A percentile compares a stretch with the other conserved stretches of the same genome.
phyloP scores from a whole-genome alignment of 129 eudicot genomes.

The Escallonia herrerae region DNA sequence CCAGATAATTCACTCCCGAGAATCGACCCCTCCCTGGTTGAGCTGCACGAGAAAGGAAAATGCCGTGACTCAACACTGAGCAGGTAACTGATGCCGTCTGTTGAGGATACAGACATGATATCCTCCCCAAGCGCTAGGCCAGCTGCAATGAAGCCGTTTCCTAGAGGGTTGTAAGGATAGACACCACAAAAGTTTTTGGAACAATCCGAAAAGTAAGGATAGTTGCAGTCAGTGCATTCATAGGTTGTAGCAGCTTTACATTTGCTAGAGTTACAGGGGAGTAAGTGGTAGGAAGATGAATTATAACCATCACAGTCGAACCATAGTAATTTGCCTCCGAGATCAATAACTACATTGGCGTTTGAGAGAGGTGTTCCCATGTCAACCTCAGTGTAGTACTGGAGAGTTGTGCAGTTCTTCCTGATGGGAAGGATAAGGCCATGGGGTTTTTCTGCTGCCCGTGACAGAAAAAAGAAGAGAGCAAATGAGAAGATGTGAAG shows the following conservation, averaged over 20 bases:
- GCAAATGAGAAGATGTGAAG: not conserved
- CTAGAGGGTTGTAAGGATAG: constrained; percentile 32
- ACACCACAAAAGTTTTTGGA: constrained; percentile 46
- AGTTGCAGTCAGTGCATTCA: constrained; percentile 34
- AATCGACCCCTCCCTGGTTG: not conserved
- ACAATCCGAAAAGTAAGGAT: constrained; percentile 37
- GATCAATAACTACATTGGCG: constrained; percentile 29
- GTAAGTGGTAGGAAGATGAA: constrained; percentile 36
- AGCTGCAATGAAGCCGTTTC: not conserved
- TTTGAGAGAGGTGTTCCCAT: constrained; percentile 16
- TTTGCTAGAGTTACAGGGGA: constrained; percentile 25
- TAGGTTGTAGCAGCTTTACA: constrained; percentile 24
- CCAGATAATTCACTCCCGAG: constrained; percentile 20
- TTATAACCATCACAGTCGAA: constrained; percentile 29
- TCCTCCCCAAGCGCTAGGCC: constrained; percentile 35
- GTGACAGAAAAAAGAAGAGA: not conserved
- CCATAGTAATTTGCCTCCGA: constrained; percentile 36
- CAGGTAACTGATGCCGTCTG: constrained; percentile 12
- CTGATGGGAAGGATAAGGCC: constrained; percentile 28
- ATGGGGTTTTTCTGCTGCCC: constrained; percentile 2
- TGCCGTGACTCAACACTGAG: no score
- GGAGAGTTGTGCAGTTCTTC: constrained; percentile 31
- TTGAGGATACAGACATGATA: constrained; percentile 11
- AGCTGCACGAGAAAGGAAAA: constrained; percentile 15
- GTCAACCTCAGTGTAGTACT: constrained; percentile 33